These are phyloP conservation scores for Ophiosphaerella herpotricha DNA, from an alignment of 2,329 filamentous ascomycete species.

Conservation along the genomic window DNA sequence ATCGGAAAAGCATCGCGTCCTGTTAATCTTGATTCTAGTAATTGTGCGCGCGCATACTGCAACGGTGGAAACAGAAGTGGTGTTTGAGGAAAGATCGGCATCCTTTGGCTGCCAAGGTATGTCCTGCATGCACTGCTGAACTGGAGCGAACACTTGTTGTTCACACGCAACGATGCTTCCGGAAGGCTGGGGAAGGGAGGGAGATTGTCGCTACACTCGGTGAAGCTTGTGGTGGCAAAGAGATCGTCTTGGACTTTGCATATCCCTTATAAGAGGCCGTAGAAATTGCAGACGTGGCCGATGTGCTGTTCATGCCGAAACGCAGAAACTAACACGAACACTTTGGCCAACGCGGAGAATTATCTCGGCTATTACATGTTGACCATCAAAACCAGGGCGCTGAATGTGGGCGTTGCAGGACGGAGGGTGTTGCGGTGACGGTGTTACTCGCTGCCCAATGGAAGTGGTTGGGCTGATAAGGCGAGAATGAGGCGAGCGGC, in stretches of 20 bases:
- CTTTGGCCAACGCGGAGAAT: slow-evolving; percentile 8
- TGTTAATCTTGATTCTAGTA: background rate
- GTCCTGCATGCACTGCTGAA: background rate
- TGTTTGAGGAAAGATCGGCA: slow-evolving; percentile 1
- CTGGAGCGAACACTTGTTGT: background rate
- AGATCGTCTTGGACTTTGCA: slow-evolving; percentile 28
- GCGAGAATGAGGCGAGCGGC: slow-evolving; percentile 37
- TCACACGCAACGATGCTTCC: background rate
- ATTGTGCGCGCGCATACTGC: background rate
- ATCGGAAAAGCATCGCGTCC: background rate
- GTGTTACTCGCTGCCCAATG: slow-evolving; percentile 31
- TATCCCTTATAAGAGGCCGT: slow-evolving; percentile 8
- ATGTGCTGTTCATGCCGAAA: slow-evolving; percentile 14
- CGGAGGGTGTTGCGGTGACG: slow-evolving; percentile 17
- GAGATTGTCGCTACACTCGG: slow-evolving; percentile 3
- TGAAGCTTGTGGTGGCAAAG: slow-evolving; percentile 25
- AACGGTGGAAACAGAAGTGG: background rate
- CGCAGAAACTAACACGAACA: slow-evolving; percentile 7
- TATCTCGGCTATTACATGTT: slow-evolving; percentile 8
- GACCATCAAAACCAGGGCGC: slow-evolving; percentile 1
- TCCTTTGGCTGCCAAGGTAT: background rate
- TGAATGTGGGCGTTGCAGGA: slow-evolving; percentile 7
- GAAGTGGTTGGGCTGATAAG: slow-evolving; percentile 32
- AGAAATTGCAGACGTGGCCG: slow-evolving; percentile 25
- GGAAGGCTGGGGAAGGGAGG: slow-evolving; percentile 6